Base-by-base conservation (phyloP, 2,329 filamentous ascomycete species). In the Paecilomyces sp. region DNA sequence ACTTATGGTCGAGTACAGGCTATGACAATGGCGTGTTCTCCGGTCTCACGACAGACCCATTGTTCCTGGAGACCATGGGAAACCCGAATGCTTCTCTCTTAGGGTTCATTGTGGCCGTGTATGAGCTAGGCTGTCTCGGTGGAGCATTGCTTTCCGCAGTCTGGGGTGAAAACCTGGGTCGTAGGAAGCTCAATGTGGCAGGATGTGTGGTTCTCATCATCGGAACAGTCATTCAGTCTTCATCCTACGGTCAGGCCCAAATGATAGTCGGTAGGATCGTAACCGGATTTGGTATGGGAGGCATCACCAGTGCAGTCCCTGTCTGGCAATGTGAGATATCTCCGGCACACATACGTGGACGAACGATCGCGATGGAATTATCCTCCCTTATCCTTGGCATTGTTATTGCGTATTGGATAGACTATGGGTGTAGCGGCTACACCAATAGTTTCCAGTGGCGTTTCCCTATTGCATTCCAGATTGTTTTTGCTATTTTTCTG, bases 271-370 rank as follows among this genome's bases (percentile, higher is more conserved):
- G 79, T 8, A 72, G 79, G 6, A 71, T 72, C 0, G 70, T 81
- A 31, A 80, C 78, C 13, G 79, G 79, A 24, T 60, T 80, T 15
- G 79, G 78, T 13, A 80, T 79, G 58, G 79, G 79, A 6, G 77
- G 80, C 65, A 81, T 80, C 66, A 80, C 77, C 2, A 73, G 70
- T 3, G 79, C 77, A 0, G 77, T 80, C 36, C 78, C 78, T 2
- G 76, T 75, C 2, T 81, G 78, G 61, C 77, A 79, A 68, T 36
- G 47, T 3, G 60, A 62, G n/a, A 60, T 57, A 6, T 47, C 60
- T 9, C n/a, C 18, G 7, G 41, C 56, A 6, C 8, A 58, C 12
- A n/a, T 59, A 54, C 60, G 62, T 25, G 62, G 62, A 24, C 57
- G 51, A 28, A 47, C 60, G 3, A 57, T 64, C 8, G 54, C 59